Evolutionary conservation across 495 filamentous ascomycete species (phyloP), one percentile per base, ranked within the genome.

Genomic region (Acidiella bohemica): DNA sequence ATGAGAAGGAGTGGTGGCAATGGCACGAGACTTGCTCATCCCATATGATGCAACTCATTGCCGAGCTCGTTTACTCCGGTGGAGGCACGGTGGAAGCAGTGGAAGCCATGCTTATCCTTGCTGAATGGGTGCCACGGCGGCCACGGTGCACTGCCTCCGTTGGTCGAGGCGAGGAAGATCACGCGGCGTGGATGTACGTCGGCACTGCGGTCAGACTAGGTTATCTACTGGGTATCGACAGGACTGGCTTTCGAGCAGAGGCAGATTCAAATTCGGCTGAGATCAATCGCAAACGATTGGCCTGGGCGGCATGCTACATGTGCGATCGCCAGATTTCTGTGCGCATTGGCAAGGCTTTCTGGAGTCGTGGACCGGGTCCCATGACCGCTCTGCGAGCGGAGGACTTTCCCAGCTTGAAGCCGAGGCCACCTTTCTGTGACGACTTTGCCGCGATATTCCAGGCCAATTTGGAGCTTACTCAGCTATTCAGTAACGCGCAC

Each of bases 181-280:
- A 72, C 30, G 71, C 71, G 20, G 71, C 72, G 2, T 79, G 75
- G 75, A 78, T 78, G 73, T 73, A 75, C 53, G 72, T 76, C 7
- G 75, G 75, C 2, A 65, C 72, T 5, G 75, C 75, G 1, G 50
- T 79, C 5, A 61, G 75, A 25, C 67, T 75, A 6, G 75, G 70
- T 0, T 78, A 78, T 46, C 75, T 77, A 39, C 65, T 75, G 4
- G 73, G 66, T 13, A 49, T 50, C 13, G 47, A 50, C 41, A 20
- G 47, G 11, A 40, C 41, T 14, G 47, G 41, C 7, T 50, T 50
- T 19, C 26, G 47, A 11, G 31, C 29, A 3, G 47, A 50, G 27
- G 25, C 17, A 16, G 47, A 50, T 6, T 22, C 13, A 11, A 17
- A 49, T 20, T 38, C 46, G 5, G 39, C 36, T n/a, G 46, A 50